Base-by-base conservation (phyloP, 1,284 basidiomycete genomes). In the Moesziomyces antarcticus region DNA sequence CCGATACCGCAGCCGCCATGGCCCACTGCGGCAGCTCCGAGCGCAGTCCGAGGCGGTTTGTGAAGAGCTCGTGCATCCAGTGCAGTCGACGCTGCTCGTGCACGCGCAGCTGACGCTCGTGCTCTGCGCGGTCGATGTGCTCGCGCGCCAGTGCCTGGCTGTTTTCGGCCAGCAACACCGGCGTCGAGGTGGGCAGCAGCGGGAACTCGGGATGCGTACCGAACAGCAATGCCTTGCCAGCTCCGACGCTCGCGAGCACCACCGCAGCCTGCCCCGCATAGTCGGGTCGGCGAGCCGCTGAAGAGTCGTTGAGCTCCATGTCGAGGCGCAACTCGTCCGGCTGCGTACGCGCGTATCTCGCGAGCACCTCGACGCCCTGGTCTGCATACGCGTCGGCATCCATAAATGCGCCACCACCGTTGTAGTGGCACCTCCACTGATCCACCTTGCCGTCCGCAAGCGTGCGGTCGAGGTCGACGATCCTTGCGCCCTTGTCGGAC, bases 201-300 rank as follows among this genome's bases (percentile, higher is more conserved):
- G 90, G 86, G 73, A 89, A 89, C 79, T 92, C 92, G 21, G 90
- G 86, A 75, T 89, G 90, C 0, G 89, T 86, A 3, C 88, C 87
- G 87, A 89, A 91, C 7, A 92, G 84, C 1, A 89, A 81, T 0
- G 89, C 88, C 25, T 85, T 87, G 3, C 92, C 92, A 21, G 83
- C 78, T 0, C 88, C 89, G n/a, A 89, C 85, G 0, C 73, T 78
- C 44, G 86, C 88, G 5, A 85, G 81, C 5, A 90, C 85, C 0
- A 86, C 89, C 1, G 90, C 90, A 20, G 88, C 73, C 35, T 79
- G 70, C 6, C 73, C 77, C 3, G 45, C 70, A 43, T 68, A 79
- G 14, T 66, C 58, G 1, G 63, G 57, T 33, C 66, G 25, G 4
- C 33, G 20, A 6, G 20, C 21, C n/a, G 5, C 21, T 2, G 20